phyloP scores from a whole-genome alignment of 176 grass and related monocot genomes.

The Phragmites australis region DNA sequence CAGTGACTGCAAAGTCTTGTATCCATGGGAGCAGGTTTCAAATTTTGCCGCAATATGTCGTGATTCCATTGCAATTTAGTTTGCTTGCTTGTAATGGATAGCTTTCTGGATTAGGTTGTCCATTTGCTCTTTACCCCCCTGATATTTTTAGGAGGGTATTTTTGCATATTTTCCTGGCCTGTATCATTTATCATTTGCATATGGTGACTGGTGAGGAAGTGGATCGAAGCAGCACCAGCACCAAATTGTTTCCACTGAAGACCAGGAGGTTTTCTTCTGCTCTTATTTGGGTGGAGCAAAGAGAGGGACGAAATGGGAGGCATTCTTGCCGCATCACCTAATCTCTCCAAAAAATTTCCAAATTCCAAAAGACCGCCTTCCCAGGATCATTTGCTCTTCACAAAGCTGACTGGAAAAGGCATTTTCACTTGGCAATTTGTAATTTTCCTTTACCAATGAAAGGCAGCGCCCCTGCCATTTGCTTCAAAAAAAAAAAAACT shows the following conservation, averaged over 20 bases:
- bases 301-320: conserved; percentile 27
- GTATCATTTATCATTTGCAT: conserved; percentile 1
- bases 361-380: background rate
- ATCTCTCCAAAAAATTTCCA: conserved; percentile 15
- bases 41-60: conserved; percentile 33
- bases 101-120: conserved; percentile 31
- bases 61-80: background rate
- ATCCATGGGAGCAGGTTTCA: conserved; percentile 37
- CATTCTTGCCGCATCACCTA: conserved; percentile 34
- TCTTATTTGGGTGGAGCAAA: conserved; percentile 1
- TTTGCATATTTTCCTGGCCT: background rate
- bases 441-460: too few relatives aligned
- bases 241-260: background rate
- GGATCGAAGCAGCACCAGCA: conserved; percentile 5
- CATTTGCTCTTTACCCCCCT: background rate
- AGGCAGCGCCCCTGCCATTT: too few relatives aligned
- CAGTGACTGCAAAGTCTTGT: conserved; percentile 52
- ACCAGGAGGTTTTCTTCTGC: background rate
- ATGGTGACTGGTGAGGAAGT: conserved; percentile 45
- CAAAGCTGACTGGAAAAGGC: conserved; percentile 29
- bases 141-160: background rate
- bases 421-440: background rate
- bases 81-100: background rate
- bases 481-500: too few relatives aligned
- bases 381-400: conserved; percentile 10